Conservation (phyloP, 1,284 basidiomycete species). For the Meripilus lineatus region DNA sequence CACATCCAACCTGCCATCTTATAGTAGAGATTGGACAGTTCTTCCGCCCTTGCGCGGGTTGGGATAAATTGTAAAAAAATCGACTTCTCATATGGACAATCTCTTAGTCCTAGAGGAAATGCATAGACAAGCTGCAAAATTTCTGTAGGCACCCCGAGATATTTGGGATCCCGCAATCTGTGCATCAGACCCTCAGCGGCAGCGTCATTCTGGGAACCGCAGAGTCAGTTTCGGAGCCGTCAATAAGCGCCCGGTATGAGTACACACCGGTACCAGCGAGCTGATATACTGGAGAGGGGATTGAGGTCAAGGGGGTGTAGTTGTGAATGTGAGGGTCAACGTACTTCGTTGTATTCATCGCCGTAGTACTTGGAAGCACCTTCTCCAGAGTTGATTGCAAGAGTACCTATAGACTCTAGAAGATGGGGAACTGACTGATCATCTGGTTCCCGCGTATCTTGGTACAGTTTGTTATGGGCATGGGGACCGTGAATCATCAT, state of each 20-base stretch:
- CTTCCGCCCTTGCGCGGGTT: constrained; percentile 30
- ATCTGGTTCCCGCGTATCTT: neutral
- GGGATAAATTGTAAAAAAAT: constrained; percentile 40
- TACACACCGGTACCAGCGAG: constrained; percentile 1
- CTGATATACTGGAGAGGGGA: constrained; percentile 8
- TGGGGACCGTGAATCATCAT: too few species aligned
- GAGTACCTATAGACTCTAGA: neutral
- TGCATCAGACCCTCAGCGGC: constrained; percentile 4
- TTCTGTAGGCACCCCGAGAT: constrained; percentile 35
- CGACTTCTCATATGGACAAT: constrained; percentile 31
- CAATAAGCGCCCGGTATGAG: too few species aligned
- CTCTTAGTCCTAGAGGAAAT: constrained; percentile 43
- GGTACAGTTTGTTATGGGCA: too few species aligned
- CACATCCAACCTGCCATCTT: constrained; percentile 44
- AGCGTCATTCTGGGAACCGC: constrained; percentile 6
- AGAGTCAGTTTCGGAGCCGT: too few species aligned
- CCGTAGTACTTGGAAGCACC: neutral
- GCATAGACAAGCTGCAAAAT: constrained; percentile 41
- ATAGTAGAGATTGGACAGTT: constrained; percentile 39
- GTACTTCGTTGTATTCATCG: too few species aligned
- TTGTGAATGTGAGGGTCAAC: neutral
- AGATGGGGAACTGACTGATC: neutral
- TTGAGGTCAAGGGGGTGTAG: too few species aligned
- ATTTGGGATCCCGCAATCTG: constrained; percentile 15
- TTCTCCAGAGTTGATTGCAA: neutral